Base-by-base conservation (phyloP, 306 rosid species). In the Astragalus membranaceus region DNA sequence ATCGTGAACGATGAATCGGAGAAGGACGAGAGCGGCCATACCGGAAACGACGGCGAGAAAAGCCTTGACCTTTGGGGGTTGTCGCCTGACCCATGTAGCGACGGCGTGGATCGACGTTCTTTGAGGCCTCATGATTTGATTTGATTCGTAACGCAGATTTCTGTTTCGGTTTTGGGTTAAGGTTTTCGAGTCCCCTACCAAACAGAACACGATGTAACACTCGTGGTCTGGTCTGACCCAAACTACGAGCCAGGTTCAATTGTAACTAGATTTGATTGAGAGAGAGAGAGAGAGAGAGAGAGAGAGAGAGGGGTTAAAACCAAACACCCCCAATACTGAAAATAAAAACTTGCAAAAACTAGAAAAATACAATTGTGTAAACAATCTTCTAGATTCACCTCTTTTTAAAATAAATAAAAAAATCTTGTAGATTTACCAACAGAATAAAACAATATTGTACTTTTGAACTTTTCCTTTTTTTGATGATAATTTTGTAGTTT, bases 21-120 rank as follows among this genome's bases (percentile, higher is more conserved):
- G 97, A 54, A 87, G 56, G n/a, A 81, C 96, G 12, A 94, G 85
- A 70, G 99, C 92, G 32, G 92, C 85, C 97, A 94, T 91, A 44
- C 97, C 99, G 30, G 97, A 82, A 32, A 94, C 83, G 15, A 90
- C 97, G 76, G 92, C 92, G 41, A 94, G 78, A 72, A 88, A 94
- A 76, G 89, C 98, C 86, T 94, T 90, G 56, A 94, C 97, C 83
- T 94, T 94, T 20, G 98, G 96, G 8, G 98, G 98, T 62, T 94
- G 96, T 29, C 89, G 87, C 61, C 84, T 80, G 49, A 91, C 87
- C 98, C 98, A 94, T 84, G 88, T 60, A 17, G 83, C 17, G 4
- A 84, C 72, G 8, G 87, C 73, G 73, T 88, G 89, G 92, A 94
- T 90, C 91, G 95, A 79, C 63, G 55, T 85, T 60, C 10, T 84